Evolutionary conservation across 208 protist genomes (phyloP), one percentile per base, ranked within the genome.

Genomic region (Spongospora subterranea): DNA sequence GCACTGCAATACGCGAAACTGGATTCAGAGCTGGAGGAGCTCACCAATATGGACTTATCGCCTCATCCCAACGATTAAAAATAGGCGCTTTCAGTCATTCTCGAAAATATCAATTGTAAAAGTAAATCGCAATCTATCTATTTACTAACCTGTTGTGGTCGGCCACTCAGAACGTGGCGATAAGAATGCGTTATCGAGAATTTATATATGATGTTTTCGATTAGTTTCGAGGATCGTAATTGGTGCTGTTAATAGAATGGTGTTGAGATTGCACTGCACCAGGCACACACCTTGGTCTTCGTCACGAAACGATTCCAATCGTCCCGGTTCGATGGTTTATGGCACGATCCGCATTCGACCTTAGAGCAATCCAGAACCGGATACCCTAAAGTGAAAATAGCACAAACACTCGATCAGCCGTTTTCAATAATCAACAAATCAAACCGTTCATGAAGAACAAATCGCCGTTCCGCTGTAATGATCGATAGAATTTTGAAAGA

Each of bases 301-400:
- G 66, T 91, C n/a, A 91, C 89, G 32, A 88, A 91, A 6, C 40
- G 45, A 40, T 91, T 91, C 89, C 89, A 91, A 64, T 64, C 89
- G 54, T 65, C 60, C 24, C 66, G 54, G 24, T 45, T 50, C n/a
- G 89, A 45, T 17, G 20, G 45, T 17, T 24, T 1, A 41, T 88
- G 53, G n/a, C 89, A 91, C 11, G 20, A 6, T 0, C 39, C 54
- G 89, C 89, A 91, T 82, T 82, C 71, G 71, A 82, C 71, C 71
- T 82, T 82, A n/a, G 17, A 40, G 17, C 17, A 40, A 6, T 82
- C 71, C 35, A 82, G 71, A 43, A 82, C 71, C 17, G 71, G 71
- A 43, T 82, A 82, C n/a, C 71, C 50, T 60, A 29, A 29, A 60
- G 13, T 29, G 50, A 60, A 60, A 6, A 6, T 29, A 29, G 13